Evolutionary conservation across 352 stramenopile species (phyloP).

Genomic region (Phytophthora melonis): DNA sequence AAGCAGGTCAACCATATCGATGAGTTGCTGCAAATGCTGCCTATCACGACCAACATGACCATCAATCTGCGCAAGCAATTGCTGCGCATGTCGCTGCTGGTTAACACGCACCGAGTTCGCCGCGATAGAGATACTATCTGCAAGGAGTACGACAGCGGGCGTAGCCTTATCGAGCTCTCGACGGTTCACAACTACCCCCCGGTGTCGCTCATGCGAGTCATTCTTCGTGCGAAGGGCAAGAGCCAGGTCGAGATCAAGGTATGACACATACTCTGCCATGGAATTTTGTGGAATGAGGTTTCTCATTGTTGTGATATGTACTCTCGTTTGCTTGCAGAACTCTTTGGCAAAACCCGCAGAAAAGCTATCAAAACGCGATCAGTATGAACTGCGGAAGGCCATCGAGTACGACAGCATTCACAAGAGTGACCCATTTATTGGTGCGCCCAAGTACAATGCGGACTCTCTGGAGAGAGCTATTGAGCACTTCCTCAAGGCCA

Average conservation of each 20-base stretch:
- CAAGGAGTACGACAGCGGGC: conserved; percentile 75
- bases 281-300: background rate
- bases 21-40: conserved; percentile 82
- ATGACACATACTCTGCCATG: background rate
- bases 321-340: conserved; percentile 40
- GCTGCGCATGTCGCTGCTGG: conserved; percentile 84
- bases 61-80: conserved; percentile 89
- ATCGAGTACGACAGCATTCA: conserved; percentile 86
- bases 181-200: conserved; percentile 83
- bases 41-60: conserved; percentile 90
- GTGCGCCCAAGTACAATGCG: conserved; percentile 72
- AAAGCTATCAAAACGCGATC: conserved; percentile 72
- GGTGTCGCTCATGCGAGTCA: conserved; percentile 86
- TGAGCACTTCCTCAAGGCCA: conserved; percentile 74
- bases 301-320: background rate
- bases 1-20: conserved; percentile 87
- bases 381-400: conserved; percentile 75
- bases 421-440: conserved; percentile 85
- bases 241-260: conserved; percentile 73
- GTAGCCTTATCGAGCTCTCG: conserved; percentile 82
- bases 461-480: conserved; percentile 80
- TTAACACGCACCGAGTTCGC: conserved; percentile 88
- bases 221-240: conserved; percentile 72
- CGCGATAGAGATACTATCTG: conserved; percentile 65
- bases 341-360: conserved; percentile 57